These are phyloP conservation scores for Thermochaetoides thermophila DNA, from an alignment of 495 filamentous ascomycete species.

Conservation along the genomic window DNA sequence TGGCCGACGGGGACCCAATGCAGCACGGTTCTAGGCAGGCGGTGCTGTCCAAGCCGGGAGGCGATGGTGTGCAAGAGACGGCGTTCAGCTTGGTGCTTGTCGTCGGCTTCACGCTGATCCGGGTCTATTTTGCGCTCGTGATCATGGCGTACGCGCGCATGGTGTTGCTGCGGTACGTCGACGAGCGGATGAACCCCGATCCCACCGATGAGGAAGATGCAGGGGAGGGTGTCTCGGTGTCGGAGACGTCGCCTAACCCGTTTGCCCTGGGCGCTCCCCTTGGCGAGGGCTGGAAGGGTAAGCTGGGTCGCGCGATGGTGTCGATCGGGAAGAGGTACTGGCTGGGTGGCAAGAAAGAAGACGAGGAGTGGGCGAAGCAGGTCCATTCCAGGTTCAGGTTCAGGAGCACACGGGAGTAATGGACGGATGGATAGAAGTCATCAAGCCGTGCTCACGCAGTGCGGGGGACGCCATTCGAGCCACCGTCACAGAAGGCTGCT, in stretches of 20 bases:
- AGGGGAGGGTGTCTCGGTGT: conserved; percentile 20
- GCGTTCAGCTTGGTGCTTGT: conserved; percentile 64
- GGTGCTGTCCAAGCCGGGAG: conserved; percentile 17
- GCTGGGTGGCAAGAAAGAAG: conserved; percentile 40
- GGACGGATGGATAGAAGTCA: background rate
- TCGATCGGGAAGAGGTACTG: conserved; percentile 57
- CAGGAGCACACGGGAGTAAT: conserved; percentile 12
- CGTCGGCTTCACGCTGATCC: conserved; percentile 50
- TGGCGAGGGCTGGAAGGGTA: conserved; percentile 64
- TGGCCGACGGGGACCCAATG: background rate
- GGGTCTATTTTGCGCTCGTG: conserved; percentile 65
- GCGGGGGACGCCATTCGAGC: background rate
- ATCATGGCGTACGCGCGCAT: conserved; percentile 66
- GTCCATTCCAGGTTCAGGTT: conserved; percentile 44
- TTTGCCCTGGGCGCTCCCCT: conserved; percentile 52
- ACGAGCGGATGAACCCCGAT: conserved; percentile 27
- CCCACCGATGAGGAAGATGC: too few relatives aligned
- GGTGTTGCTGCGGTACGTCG: conserved; percentile 47
- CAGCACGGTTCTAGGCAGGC: background rate
- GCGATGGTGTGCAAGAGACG: conserved; percentile 48
- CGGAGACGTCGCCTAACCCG: conserved; percentile 45
- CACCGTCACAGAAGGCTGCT: too few relatives aligned
- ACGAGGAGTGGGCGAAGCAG: conserved; percentile 43
- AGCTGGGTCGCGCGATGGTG: conserved; percentile 59
- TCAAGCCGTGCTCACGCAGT: too few relatives aligned